Conservation (phyloP, 352 stramenopile species). For the Globisporangium radiosum region DNA sequence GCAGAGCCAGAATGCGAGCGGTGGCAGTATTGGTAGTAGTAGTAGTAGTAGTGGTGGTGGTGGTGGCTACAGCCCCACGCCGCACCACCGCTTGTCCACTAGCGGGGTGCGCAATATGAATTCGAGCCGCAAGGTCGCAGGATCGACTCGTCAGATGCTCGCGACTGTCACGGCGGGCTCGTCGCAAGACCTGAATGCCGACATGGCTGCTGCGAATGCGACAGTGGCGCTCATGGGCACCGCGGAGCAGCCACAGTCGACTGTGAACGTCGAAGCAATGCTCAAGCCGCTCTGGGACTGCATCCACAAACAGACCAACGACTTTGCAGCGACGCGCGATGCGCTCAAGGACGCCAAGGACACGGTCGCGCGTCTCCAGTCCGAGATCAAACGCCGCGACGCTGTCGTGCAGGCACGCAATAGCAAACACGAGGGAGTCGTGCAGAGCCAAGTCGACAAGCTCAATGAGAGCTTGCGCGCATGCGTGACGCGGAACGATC, state of each 20-base stretch:
- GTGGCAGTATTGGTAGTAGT: background rate
- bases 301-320: constrained; percentile 75
- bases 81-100: constrained; percentile 49
- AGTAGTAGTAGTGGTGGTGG: constrained; percentile 1
- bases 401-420: constrained; percentile 72
- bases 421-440: constrained; percentile 59
- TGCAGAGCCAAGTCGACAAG: constrained; percentile 75
- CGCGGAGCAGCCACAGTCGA: background rate
- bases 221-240: constrained; percentile 11
- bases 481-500: constrained; percentile 71
- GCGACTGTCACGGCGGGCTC: constrained; percentile 15
- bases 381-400: constrained; percentile 78
- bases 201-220: constrained; percentile 16
- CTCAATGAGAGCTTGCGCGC: constrained; percentile 66
- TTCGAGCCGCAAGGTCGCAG: constrained; percentile 4
- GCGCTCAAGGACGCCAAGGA: constrained; percentile 69
- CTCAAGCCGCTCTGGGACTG: constrained; percentile 71
- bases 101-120: constrained; percentile 16
- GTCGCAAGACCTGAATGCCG: constrained; percentile 15
- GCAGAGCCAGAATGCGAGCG: constrained; percentile 27
- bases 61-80: constrained; percentile 35
- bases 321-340: constrained; percentile 53
- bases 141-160: background rate
- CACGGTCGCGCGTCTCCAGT: constrained; percentile 59
- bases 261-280: constrained; percentile 10